A percentile compares a stretch with the other conserved stretches of the same genome.
Conservation (phyloP, 345 rosid genomes). For the Arabidopsis arenosa region DNA sequence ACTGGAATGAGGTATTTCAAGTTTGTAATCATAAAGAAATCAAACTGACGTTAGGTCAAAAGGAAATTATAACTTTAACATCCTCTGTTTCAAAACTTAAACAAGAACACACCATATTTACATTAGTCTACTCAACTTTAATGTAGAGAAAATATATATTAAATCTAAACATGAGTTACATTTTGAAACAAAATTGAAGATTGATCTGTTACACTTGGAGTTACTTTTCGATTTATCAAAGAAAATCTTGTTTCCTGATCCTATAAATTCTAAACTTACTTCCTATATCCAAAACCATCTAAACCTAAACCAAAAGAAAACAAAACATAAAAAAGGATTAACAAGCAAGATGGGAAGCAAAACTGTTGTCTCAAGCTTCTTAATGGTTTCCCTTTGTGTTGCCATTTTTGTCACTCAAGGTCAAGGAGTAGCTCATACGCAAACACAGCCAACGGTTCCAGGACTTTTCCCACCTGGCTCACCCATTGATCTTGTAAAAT, state of each 20-base stretch:
- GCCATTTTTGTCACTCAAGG: too few relatives aligned
- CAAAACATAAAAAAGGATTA: background rate
- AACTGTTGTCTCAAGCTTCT: background rate
- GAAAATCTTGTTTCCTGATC: background rate
- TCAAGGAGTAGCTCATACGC: too few relatives aligned
- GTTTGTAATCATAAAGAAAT: background rate
- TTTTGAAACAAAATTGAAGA: background rate
- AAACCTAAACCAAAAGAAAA: background rate
- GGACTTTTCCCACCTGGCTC: background rate
- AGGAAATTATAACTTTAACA: too few relatives aligned
- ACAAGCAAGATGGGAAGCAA: slow-evolving; percentile 13
- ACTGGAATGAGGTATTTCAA: background rate
- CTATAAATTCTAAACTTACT: slow-evolving; percentile 13
- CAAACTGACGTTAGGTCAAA: background rate
- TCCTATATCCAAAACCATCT: background rate
- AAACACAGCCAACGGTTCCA: too few relatives aligned
- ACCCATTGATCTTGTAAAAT: slow-evolving; percentile 20
- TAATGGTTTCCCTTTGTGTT: background rate
- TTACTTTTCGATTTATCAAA: background rate
- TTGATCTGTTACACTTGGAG: background rate
- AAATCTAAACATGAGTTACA: too few relatives aligned
- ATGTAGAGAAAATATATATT: too few relatives aligned
- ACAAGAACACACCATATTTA: too few relatives aligned
- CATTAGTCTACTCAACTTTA: too few relatives aligned
- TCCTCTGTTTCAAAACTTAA: too few relatives aligned